phyloP scores from a whole-genome alignment of 2,329 filamentous ascomycete species.

The Aspergillus ustus region DNA sequence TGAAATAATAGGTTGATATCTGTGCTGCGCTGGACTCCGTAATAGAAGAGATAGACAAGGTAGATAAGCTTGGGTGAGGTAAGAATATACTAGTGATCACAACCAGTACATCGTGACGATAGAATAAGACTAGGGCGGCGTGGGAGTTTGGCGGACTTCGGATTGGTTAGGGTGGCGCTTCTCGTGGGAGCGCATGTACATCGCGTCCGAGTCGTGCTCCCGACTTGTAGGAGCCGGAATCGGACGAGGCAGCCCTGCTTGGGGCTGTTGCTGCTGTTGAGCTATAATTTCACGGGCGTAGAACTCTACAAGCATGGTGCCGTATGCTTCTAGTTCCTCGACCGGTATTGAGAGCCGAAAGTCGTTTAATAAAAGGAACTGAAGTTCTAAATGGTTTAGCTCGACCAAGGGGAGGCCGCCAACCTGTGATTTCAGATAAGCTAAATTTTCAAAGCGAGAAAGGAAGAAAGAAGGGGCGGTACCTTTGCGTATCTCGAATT shows the following conservation, averaged over 20 bases:
- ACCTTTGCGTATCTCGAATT: constrained; percentile 99
- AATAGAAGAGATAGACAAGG: neutral
- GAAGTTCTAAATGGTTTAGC: constrained; percentile 92
- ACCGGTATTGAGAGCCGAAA: constrained; percentile 91
- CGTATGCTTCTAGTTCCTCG: constrained; percentile 95
- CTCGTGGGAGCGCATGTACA: constrained; percentile 41
- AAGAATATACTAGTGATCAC: neutral
- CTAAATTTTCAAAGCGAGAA: neutral
- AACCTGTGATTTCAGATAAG: constrained; percentile 64
- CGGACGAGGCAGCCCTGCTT: constrained; percentile 25
- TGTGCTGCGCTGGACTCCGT: neutral
- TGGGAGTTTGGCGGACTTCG: constrained; percentile 39
- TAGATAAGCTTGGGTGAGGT: neutral
- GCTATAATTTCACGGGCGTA: constrained; percentile 88
- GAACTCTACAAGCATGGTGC: constrained; percentile 97
- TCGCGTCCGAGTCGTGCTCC: constrained; percentile 32
- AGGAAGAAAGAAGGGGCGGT: constrained; percentile 23
- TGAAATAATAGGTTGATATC: neutral
- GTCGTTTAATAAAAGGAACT: constrained; percentile 94
- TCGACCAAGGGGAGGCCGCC: constrained; percentile 90
- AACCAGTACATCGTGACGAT: neutral
- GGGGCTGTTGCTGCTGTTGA: constrained; percentile 54
- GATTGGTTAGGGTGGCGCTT: constrained; percentile 27
- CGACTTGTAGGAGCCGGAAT: constrained; percentile 21
- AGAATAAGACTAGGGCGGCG: constrained; percentile 33